These are phyloP conservation scores for Solanum corneliomulleri DNA, from an alignment of 257 asterid species.

Conservation along the genomic window DNA sequence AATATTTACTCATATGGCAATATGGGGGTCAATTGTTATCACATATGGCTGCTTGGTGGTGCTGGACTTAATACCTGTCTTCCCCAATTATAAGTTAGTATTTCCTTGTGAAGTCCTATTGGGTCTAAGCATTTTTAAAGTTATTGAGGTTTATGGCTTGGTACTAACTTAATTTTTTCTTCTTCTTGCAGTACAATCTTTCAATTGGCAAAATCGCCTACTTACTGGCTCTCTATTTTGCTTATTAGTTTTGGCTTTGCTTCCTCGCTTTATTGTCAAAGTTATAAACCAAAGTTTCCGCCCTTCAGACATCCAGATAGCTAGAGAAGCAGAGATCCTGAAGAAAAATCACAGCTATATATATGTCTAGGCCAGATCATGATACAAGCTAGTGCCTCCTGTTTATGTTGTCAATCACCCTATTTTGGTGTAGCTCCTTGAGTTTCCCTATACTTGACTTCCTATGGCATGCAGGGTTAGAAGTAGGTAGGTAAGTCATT, in stretches of 20 bases:
- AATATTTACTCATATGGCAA: slow-evolving; percentile 60
- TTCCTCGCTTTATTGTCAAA: slow-evolving; percentile 77
- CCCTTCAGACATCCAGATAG: slow-evolving; percentile 91
- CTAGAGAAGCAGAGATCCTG: slow-evolving; percentile 90
- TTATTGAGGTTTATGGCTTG: background rate
- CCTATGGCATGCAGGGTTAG: slow-evolving; percentile 13
- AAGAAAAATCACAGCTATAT: slow-evolving; percentile 26
- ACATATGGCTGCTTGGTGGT: slow-evolving; percentile 30
- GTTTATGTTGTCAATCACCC: slow-evolving; percentile 9
- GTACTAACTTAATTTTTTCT: background rate
- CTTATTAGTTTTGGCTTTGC: slow-evolving; percentile 74
- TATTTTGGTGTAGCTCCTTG: slow-evolving; percentile 8
- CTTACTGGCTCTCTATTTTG: slow-evolving; percentile 84
- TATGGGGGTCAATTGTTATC: slow-evolving; percentile 79
- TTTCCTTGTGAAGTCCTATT: background rate
- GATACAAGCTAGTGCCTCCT: slow-evolving; percentile 34
- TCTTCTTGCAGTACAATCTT: slow-evolving; percentile 70
- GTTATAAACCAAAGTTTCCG: slow-evolving; percentile 62
- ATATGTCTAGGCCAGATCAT: slow-evolving; percentile 33
- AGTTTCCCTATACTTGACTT: slow-evolving; percentile 14
- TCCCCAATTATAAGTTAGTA: slow-evolving; percentile 85
- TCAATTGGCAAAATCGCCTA: slow-evolving; percentile 59
- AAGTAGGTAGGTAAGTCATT: slow-evolving; percentile 16
- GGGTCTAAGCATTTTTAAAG: background rate
- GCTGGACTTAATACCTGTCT: slow-evolving; percentile 64